Base-by-base conservation (phyloP, 2,329 filamentous ascomycete species). In the Fusarium tricinctum region DNA sequence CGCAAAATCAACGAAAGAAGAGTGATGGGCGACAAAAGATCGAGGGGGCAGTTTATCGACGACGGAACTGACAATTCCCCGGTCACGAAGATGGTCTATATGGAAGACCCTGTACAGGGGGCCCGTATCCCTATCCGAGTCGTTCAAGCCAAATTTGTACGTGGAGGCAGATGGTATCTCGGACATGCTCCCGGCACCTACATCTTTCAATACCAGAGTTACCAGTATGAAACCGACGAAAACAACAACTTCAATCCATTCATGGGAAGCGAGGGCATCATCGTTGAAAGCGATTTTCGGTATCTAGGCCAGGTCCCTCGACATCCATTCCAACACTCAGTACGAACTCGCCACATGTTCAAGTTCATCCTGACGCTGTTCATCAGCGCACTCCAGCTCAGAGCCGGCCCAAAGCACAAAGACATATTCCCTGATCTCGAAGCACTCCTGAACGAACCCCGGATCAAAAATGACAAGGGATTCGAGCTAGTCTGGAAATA, bases 151-250 rank as follows among this genome's bases (percentile, higher is more conserved):
- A 3, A 6, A 4, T 43, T n/a, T 12, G 8, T 59, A 8, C 35
- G 5, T 30, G 19, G 6, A 4, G 44, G 43, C 4, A 48, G 50
- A 9, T 59, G 26, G 8, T 78, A 76, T 53, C 59, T 73, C 17
- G 72, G 73, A 5, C 69, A 73, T 30, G 1, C 17, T 4, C 67
- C 76, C 28, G 71, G 76, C 22, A 68, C 70, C 20, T 77, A 71
- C 35, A 73, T 78, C 49, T 76, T 78, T 43, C 68, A 52, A n/a
- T 74, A 70, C 45, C 28, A 15, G 3, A 9, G 26, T 19, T 8
- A 35, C 10, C 17, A 9, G 5, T 20, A 17, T 4, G 9, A 8
- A 8, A 12, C 19, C 23, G 23, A 23, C 23, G 23, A 23, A 10
- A 15, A n/a, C 19, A 6, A 17, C 15, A 32, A 13, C 28, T 15